Conservation (phyloP, 164 flowering plant genomes). For the Echeveria elegans region DNA sequence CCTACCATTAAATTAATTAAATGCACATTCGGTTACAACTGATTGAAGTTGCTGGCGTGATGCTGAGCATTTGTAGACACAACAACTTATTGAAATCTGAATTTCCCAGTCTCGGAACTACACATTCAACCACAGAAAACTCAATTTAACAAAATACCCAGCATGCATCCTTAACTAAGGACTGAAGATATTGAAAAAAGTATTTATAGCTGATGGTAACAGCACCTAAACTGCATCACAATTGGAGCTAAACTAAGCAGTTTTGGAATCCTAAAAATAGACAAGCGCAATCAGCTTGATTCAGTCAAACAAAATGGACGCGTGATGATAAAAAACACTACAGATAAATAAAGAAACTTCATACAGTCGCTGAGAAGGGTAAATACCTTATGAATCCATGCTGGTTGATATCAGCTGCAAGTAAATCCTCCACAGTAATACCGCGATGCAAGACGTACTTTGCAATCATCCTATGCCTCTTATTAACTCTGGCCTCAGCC, state of each 20-base stretch:
- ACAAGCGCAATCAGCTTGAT: background rate
- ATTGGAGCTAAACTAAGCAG: background rate
- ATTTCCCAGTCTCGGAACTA: background rate
- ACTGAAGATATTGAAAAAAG: background rate
- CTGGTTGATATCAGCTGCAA: slow-evolving; percentile 51
- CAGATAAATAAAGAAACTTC: background rate
- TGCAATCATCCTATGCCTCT: slow-evolving; percentile 40
- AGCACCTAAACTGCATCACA: background rate
- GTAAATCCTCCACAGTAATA: slow-evolving; percentile 42
- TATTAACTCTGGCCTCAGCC: slow-evolving; percentile 61
- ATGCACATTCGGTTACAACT: background rate
- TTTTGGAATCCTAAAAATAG: background rate
- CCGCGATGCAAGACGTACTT: slow-evolving; percentile 54
- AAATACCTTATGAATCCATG: slow-evolving; percentile 47
- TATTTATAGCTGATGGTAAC: background rate
- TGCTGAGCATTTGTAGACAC: background rate
- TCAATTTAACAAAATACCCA: background rate
- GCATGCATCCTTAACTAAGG: background rate
- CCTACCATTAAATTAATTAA: background rate
- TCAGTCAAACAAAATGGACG: background rate
- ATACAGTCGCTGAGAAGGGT: background rate
- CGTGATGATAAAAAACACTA: background rate
- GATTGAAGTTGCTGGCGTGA: background rate
- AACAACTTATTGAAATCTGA: background rate
- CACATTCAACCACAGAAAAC: background rate